Conservation (phyloP, 345 rosid species). For the Eucalyptus cloeziana region DNA sequence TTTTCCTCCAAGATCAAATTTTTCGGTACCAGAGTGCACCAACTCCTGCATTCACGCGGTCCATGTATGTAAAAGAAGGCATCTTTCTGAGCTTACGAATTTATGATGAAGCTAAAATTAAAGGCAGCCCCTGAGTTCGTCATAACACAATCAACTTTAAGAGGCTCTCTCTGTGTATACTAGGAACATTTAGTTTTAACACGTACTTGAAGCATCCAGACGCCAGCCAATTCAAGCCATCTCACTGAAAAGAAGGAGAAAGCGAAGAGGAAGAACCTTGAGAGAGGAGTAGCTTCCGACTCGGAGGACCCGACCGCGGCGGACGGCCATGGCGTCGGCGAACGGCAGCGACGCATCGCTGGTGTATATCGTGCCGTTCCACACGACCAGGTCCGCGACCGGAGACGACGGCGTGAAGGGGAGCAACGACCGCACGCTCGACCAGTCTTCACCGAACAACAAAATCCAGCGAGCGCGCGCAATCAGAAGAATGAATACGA, state of each 20-base stretch:
- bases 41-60: conserved; percentile 27
- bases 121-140: background rate
- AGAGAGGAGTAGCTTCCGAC: conserved; percentile 57
- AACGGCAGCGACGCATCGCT: conserved; percentile 50
- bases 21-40: conserved; percentile 38
- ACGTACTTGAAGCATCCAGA: background rate
- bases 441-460: conserved; percentile 28
- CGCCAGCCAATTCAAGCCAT: background rate
- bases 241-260: background rate
- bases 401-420: conserved; percentile 10
- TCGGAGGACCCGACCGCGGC: conserved; percentile 56
- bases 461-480: background rate
- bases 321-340: conserved; percentile 74
- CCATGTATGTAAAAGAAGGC: background rate
- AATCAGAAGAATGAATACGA: background rate
- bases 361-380: conserved; percentile 74
- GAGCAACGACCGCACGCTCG: conserved; percentile 8
- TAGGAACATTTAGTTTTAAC: background rate
- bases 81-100: background rate
- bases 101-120: background rate
- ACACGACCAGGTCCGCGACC: conserved; percentile 54
- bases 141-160: background rate
- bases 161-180: background rate
- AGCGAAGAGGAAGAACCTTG: conserved; percentile 21
- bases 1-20: conserved; percentile 64